Conservation (phyloP, 2,329 filamentous ascomycete genomes). For the Fusarium pseudocircinatum region DNA sequence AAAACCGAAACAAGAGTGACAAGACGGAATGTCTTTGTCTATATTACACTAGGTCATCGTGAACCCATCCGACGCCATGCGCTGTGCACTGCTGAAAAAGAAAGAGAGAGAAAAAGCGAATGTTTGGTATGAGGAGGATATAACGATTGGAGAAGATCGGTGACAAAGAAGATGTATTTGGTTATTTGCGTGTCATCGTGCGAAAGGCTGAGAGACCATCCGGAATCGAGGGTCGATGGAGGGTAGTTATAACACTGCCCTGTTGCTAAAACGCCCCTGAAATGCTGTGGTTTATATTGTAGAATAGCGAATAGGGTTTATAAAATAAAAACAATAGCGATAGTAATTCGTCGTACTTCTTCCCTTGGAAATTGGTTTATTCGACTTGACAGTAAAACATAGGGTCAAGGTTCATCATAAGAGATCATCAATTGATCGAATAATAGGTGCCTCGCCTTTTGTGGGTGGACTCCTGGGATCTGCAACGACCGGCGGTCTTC, state of each 20-base stretch:
- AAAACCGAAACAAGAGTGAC: constrained; percentile 34
- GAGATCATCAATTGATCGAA: constrained; percentile 80
- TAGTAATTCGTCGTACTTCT: constrained; percentile 4
- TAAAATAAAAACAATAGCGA: constrained; percentile 14
- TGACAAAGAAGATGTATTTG: constrained; percentile 38
- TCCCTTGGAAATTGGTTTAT: constrained; percentile 7
- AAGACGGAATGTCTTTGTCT: constrained; percentile 35
- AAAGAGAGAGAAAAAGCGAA: constrained; percentile 29
- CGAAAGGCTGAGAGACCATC: constrained; percentile 23
- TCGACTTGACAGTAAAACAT: neutral
- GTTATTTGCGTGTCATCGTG: constrained; percentile 40
- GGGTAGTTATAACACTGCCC: constrained; percentile 13
- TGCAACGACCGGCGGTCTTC: constrained; percentile 59
- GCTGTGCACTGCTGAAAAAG: constrained; percentile 39
- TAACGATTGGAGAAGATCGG: constrained; percentile 30
- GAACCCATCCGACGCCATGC: constrained; percentile 39
- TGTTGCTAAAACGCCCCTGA: constrained; percentile 33
- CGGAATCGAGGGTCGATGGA: constrained; percentile 13
- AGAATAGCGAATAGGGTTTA: constrained; percentile 20
- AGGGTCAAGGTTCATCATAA: constrained; percentile 59
- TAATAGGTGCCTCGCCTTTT: constrained; percentile 77
- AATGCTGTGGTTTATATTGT: constrained; percentile 33
- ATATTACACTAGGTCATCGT: constrained; percentile 43
- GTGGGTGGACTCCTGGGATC: constrained; percentile 82
- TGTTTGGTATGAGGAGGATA: constrained; percentile 20